Evolutionary conservation across 1,284 basidiomycete genomes (phyloP).

Genomic region (Irpex sp.): DNA sequence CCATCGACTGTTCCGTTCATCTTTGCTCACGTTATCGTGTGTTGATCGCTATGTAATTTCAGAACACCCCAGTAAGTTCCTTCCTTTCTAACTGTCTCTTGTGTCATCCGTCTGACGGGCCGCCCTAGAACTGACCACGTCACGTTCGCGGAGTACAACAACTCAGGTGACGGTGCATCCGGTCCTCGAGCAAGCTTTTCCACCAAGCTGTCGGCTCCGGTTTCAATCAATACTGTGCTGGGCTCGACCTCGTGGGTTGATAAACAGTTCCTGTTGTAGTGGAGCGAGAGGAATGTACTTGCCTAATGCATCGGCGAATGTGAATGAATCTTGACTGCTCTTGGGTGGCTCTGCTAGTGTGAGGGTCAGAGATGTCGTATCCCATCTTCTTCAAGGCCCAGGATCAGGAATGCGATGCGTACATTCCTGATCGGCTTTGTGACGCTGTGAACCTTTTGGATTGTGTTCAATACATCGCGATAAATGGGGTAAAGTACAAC

Average conservation of each 20-base stretch:
- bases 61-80: conserved; percentile 1
- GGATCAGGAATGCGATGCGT: conserved; percentile 2
- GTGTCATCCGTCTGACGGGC: conserved; percentile 1
- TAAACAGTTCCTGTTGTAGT: conserved; percentile 17
- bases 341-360: background rate
- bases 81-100: conserved; percentile 12
- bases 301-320: background rate
- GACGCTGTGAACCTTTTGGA: background rate
- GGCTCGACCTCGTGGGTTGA: conserved; percentile 24
- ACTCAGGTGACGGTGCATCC: conserved; percentile 20
- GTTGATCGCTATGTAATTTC: background rate
- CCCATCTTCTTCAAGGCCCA: conserved; percentile 3
- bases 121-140: conserved; percentile 22
- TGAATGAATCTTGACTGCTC: background rate
- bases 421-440: conserved; percentile 4
- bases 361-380: background rate
- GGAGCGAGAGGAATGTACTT: conserved; percentile 1
- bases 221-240: conserved; percentile 22
- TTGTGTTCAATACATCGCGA: conserved; percentile 1
- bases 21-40: background rate
- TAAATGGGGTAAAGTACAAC: background rate
- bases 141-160: conserved; percentile 23
- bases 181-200: conserved; percentile 23
- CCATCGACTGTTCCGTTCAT: background rate
- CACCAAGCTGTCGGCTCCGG: conserved; percentile 19